Evolutionary conservation across 768 basidiomycete genomes (phyloP), one percentile per base, ranked within the genome.

Genomic region (Psilocybe cyanescens): DNA sequence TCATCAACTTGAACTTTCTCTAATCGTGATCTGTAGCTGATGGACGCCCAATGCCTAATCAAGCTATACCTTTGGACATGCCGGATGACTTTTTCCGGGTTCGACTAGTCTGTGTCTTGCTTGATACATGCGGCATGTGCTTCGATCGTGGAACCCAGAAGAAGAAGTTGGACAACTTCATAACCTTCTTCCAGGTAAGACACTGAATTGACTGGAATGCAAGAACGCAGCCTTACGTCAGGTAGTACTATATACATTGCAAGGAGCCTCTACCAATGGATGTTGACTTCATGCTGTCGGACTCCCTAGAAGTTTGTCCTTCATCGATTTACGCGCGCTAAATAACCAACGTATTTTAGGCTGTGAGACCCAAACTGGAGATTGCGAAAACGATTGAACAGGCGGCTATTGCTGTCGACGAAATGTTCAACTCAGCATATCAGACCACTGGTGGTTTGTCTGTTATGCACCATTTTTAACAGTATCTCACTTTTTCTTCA

Each of bases 81-180:
- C 92, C 93, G 0, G 94, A 98, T 73, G 97, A 99, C 72, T 99
- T 92, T 75, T 99, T 99, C 85, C 88, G 97, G 35, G 75, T 98
- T 58, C 84, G 97, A 11, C 82, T 99, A 55, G 86, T 97, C 47
- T 99, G 97, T 71, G 91, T 91, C 6, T 79, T 99, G 41, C 81
- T 99, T 17, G 97, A 99, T 74, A 94, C 96, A 0, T 96, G 95
- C 71, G 97, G 97, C 17, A 94, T 96, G 85, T 99, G 97, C 76
- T 99, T 99, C 74, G 97, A 98, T 74, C 87, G 90, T 44, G 97
- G 97, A 1, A 88, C 90, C 4, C 92, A 94, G 72, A 93, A 89
- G 75, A 91, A 91, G 79, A 98, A 96, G 72, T 78, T 99, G 24
- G 97, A 99, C 75, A 90, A 88, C 67, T 97, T 97, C 71, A 76